Conservation (phyloP, 768 basidiomycete species). For the Albatrellus ellisii region DNA sequence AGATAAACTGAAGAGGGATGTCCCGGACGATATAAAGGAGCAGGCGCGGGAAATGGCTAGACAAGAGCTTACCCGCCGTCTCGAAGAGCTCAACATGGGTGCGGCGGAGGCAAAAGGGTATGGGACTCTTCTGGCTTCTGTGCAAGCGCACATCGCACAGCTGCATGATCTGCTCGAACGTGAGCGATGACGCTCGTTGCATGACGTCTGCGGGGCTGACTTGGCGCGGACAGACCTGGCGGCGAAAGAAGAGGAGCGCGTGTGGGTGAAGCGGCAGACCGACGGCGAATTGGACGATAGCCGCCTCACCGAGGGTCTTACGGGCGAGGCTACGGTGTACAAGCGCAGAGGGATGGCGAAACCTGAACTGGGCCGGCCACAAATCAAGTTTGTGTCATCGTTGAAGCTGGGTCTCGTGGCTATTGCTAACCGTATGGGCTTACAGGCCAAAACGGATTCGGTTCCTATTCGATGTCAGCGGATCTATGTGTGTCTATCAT, state of each 20-base stretch:
- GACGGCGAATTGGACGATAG: slow-evolving; percentile 61
- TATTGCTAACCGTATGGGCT: background rate
- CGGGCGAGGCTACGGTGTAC: slow-evolving; percentile 57
- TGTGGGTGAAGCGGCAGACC: slow-evolving; percentile 60
- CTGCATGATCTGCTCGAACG: slow-evolving; percentile 51
- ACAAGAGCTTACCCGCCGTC: slow-evolving; percentile 42
- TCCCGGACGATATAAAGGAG: slow-evolving; percentile 48
- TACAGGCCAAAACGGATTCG: slow-evolving; percentile 51
- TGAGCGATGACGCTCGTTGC: slow-evolving; percentile 18
- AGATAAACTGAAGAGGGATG: slow-evolving; percentile 39
- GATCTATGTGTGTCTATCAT: slow-evolving; percentile 36
- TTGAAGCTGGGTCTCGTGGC: background rate
- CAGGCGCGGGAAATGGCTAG: slow-evolving; percentile 55
- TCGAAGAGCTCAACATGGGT: slow-evolving; percentile 54
- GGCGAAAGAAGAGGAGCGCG: slow-evolving; percentile 55
- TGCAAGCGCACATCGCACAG: slow-evolving; percentile 46
- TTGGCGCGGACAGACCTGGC: slow-evolving; percentile 33
- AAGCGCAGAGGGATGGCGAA: slow-evolving; percentile 60
- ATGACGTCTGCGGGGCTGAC: background rate
- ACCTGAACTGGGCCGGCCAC: slow-evolving; percentile 52
- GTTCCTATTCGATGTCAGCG: slow-evolving; percentile 58
- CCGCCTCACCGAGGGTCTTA: slow-evolving; percentile 51
- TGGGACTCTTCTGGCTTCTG: slow-evolving; percentile 34
- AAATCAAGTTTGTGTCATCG: slow-evolving; percentile 39
- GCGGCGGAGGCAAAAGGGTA: slow-evolving; percentile 43